A percentile compares a stretch with the other conserved stretches of the same genome.
Conservation (phyloP, 495 filamentous ascomycete species). For the Cladorrhinum samala region DNA sequence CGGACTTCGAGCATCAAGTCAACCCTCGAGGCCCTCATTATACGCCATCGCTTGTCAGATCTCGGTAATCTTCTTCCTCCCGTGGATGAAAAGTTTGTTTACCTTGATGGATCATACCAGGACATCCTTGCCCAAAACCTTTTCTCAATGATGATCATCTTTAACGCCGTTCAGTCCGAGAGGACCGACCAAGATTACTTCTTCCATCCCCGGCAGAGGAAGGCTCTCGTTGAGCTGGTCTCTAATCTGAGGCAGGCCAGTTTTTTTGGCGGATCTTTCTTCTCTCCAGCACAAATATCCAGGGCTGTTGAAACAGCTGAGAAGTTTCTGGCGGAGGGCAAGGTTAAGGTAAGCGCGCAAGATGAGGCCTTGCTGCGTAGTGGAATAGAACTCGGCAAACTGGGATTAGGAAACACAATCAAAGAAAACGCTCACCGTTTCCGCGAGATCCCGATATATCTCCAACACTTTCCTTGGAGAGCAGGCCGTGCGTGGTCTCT, state of each 20-base stretch:
- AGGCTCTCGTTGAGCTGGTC: conserved; percentile 57
- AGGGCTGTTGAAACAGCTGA: conserved; percentile 56
- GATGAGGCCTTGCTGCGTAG: conserved; percentile 57
- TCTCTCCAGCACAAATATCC: conserved; percentile 53
- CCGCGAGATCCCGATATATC: conserved; percentile 72
- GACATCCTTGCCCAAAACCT: conserved; percentile 79
- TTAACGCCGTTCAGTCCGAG: conserved; percentile 88
- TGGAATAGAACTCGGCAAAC: conserved; percentile 57
- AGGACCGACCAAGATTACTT: conserved; percentile 79
- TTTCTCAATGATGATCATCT: conserved; percentile 71
- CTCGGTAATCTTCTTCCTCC: conserved; percentile 60
- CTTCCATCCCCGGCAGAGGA: conserved; percentile 67
- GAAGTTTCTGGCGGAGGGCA: conserved; percentile 53
- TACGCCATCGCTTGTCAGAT: conserved; percentile 70
- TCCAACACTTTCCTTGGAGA: conserved; percentile 53
- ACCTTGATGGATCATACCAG: conserved; percentile 74
- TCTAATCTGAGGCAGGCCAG: conserved; percentile 79
- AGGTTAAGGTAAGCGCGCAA: conserved; percentile 43
- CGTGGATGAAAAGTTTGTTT: conserved; percentile 62
- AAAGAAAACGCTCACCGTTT: conserved; percentile 61
- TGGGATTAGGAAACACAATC: conserved; percentile 49
- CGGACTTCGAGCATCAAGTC: conserved; percentile 54
- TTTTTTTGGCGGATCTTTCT: conserved; percentile 81
- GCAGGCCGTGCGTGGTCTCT: conserved; percentile 59
- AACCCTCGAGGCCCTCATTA: conserved; percentile 68